Conservation (phyloP, 495 filamentous ascomycete species). For the Lophiostoma macrostomum region DNA sequence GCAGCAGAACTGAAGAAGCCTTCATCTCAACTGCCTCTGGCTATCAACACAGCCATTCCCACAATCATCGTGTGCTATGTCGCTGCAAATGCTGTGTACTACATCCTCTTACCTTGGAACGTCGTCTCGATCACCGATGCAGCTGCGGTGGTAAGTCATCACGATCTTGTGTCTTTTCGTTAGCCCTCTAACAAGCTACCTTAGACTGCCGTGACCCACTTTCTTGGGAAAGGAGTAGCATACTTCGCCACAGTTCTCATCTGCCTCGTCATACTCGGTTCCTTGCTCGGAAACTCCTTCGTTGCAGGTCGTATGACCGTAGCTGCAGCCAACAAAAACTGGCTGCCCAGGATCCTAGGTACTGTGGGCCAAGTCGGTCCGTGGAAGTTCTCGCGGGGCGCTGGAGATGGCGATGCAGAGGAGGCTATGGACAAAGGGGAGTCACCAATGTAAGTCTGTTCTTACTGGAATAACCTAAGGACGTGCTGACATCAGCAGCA, state of each 20-base stretch:
- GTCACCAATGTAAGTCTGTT: slow-evolving; percentile 25
- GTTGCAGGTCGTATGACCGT: slow-evolving; percentile 56
- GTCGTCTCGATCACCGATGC: slow-evolving; percentile 52
- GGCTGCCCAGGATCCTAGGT: slow-evolving; percentile 49
- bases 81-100: slow-evolving; percentile 53
- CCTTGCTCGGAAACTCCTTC: slow-evolving; percentile 56
- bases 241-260: slow-evolving; percentile 50
- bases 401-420: slow-evolving; percentile 5
- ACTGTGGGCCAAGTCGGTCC: slow-evolving; percentile 40
- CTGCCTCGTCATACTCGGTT: slow-evolving; percentile 53
- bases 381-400: slow-evolving; percentile 10
- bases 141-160: slow-evolving; percentile 52
- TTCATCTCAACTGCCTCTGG: slow-evolving; percentile 51
- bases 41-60: slow-evolving; percentile 55
- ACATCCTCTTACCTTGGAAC: slow-evolving; percentile 55
- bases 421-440: slow-evolving; percentile 20
- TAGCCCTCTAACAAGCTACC: background rate
- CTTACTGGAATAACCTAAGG: background rate
- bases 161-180: background rate
- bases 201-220: slow-evolving; percentile 52
- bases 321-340: slow-evolving; percentile 52
- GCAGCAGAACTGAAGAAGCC: slow-evolving; percentile 52
- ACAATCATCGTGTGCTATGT: slow-evolving; percentile 56
- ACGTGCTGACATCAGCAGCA: too few species aligned
- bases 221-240: slow-evolving; percentile 50